These are phyloP conservation scores for Dendrobium officinale DNA, from an alignment of 106 monocot species.

Conservation along the genomic window DNA sequence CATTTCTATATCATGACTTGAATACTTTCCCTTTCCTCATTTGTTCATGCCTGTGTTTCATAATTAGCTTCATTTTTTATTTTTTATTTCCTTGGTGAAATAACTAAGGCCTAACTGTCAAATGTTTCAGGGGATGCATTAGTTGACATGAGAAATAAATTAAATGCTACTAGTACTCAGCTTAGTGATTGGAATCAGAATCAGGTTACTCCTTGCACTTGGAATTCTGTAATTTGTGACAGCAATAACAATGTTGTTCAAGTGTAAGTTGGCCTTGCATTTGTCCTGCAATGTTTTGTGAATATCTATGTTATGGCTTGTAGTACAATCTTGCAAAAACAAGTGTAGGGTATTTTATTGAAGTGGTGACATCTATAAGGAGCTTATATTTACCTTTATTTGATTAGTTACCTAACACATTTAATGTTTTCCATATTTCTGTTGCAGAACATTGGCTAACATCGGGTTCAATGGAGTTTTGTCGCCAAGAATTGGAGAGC, in stretches of 20 bases:
- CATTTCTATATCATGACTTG: neutral
- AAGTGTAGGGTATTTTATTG: neutral
- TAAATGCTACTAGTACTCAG: slow-evolving; percentile 59
- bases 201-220: slow-evolving; percentile 81
- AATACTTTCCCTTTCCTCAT: neutral
- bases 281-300: neutral
- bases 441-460: slow-evolving; percentile 55
- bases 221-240: slow-evolving; percentile 65
- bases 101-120: neutral
- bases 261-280: slow-evolving; percentile 45
- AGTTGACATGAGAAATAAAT: slow-evolving; percentile 53
- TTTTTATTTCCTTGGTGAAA: neutral
- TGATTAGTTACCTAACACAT: neutral
- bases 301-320: neutral
- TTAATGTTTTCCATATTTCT: neutral
- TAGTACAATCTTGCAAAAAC: neutral
- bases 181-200: slow-evolving; percentile 77
- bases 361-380: neutral
- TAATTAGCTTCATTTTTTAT: neutral
- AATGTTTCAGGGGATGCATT: slow-evolving; percentile 63
- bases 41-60: neutral
- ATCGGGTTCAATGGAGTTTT: slow-evolving; percentile 71
- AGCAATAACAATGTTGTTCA: slow-evolving; percentile 38
- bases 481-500: slow-evolving; percentile 65
- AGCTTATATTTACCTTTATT: neutral